Evolutionary conservation across 345 rosid genomes (phyloP), one percentile per base, ranked within the genome.

Genomic region (Eutrema heterophyllum): DNA sequence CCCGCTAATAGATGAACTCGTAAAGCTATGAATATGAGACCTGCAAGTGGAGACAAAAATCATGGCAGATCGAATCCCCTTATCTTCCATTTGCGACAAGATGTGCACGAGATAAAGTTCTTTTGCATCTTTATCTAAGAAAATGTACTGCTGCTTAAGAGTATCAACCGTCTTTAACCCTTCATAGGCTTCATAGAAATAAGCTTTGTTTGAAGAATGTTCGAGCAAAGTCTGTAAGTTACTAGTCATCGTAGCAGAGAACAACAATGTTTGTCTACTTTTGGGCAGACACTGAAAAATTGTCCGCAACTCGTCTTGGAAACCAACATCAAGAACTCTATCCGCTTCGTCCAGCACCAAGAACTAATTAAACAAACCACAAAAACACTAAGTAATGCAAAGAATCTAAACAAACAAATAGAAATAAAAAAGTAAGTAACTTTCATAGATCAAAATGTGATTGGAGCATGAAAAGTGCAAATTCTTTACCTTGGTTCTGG

Each of bases 31-130:
- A 33, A 62, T 18, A 76, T 49, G 46, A 68, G 59, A 94, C 97
- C 97, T 87, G 97, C 99, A 92, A 52, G 98, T 92, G 4, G 99
- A 95, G 71, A 86, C 94, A 80, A 95, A 92, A 79, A 95, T 86
- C 74, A 95, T 95, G 41, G 87, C 98, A 0, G 99, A 95, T 63
- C 90, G 89, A 64, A 92, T 85, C 33, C 86, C 91, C 89, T 90
- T 83, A 3, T 88, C 96, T 83, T 86, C 88, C 93, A 95, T 79
- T 77, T 86, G 86, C 7, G 98, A 87, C 72, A 92, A 74, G 58
- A 95, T 79, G 61, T 95, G 83, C 24, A 83, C 83, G 56, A 93
- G 91, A 78, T 92, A 95, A 11, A 89, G 83, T 64, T 92, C 99
- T 87, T 95, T 95, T 2, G 89, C 93, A 68, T 84, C 89, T 77